phyloP scores from a whole-genome alignment of 2,329 filamentous ascomycete species.

The Xylariaceae sp. region DNA sequence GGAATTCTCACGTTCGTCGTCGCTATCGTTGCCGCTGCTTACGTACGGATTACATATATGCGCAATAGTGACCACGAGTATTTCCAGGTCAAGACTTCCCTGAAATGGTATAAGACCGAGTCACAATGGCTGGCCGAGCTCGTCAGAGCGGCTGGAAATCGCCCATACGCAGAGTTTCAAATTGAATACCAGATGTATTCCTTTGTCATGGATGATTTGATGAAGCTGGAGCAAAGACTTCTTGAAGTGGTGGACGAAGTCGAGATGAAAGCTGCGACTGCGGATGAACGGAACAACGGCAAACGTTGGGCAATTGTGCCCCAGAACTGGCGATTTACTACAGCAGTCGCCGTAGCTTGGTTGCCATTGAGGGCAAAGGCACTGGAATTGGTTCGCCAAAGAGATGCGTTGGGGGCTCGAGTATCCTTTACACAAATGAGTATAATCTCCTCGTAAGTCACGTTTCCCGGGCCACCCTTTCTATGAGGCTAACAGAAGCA shows the following conservation, averaged over 20 bases:
- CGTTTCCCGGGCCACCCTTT: background rate
- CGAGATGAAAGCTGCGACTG: conserved; percentile 28
- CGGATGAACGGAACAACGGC: conserved; percentile 15
- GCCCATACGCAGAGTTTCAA: conserved; percentile 21
- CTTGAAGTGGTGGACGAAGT: conserved; percentile 41
- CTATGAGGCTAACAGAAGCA: conserved; percentile 1
- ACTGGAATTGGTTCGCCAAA: conserved; percentile 40
- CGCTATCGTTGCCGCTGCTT: conserved; percentile 39
- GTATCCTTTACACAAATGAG: conserved; percentile 46
- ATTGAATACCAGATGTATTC: conserved; percentile 43
- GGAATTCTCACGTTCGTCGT: conserved; percentile 45
- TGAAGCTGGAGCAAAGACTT: conserved; percentile 38
- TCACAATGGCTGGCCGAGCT: conserved; percentile 41
- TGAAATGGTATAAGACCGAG: conserved; percentile 47
- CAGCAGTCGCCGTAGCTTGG: conserved; percentile 41
- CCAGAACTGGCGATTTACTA: conserved; percentile 33
- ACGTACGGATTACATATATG: conserved; percentile 40
- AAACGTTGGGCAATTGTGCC: conserved; percentile 34
- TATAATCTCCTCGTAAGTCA: conserved; percentile 39
- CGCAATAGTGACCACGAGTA: conserved; percentile 44
- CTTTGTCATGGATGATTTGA: conserved; percentile 43
- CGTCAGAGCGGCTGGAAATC: conserved; percentile 25
- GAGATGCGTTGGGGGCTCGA: conserved; percentile 39
- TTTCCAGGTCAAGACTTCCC: conserved; percentile 41
- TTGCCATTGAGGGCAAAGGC: conserved; percentile 39